Percentiles rank a stretch among this genome's conserved stretches.
These are phyloP conservation scores for Leishmania braziliensis DNA, from an alignment of 208 protist genomes.

Conservation along the genomic window DNA sequence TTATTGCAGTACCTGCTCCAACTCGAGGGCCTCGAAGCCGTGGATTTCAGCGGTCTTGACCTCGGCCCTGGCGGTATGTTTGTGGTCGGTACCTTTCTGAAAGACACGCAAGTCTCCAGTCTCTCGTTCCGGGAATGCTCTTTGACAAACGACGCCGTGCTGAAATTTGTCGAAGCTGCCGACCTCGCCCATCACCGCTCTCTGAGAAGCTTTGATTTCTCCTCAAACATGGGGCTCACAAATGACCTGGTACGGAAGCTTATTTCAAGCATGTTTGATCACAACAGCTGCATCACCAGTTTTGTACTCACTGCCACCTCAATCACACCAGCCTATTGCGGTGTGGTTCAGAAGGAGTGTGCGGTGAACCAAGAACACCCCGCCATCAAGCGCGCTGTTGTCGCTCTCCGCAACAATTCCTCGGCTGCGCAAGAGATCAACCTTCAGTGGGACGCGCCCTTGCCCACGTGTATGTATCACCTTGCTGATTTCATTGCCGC, in stretches of 20 bases:
- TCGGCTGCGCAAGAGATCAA: conserved; percentile 55
- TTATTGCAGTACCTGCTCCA: conserved; percentile 58
- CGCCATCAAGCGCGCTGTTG: conserved; percentile 66
- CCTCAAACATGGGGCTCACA: conserved; percentile 54
- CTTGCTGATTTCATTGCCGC: conserved; percentile 56
- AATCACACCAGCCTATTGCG: conserved; percentile 43
- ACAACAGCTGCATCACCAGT: conserved; percentile 53
- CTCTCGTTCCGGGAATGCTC: conserved; percentile 53
- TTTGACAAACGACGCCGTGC: conserved; percentile 51
- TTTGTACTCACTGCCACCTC: conserved; percentile 65
- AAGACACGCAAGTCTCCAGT: conserved; percentile 43
- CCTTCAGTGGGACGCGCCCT: conserved; percentile 76
- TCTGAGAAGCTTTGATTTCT: conserved; percentile 59
- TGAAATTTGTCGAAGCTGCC: conserved; percentile 49
- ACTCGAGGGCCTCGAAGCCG: conserved; percentile 37
- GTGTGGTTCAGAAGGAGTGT: conserved; percentile 62
- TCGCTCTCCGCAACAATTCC: conserved; percentile 54
- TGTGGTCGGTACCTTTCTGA: conserved; percentile 51
- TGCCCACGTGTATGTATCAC: conserved; percentile 63
- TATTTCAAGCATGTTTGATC: conserved; percentile 56
- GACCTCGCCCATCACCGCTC: conserved; percentile 52
- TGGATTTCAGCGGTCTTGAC: conserved; percentile 64
- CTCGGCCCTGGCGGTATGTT: conserved; percentile 46
- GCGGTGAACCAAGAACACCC: conserved; percentile 75
- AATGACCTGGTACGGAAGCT: conserved; percentile 53